Evolutionary conservation across 129 eudicot species (phyloP).

Genomic region (Chrysanthemum lavandulifolium): DNA sequence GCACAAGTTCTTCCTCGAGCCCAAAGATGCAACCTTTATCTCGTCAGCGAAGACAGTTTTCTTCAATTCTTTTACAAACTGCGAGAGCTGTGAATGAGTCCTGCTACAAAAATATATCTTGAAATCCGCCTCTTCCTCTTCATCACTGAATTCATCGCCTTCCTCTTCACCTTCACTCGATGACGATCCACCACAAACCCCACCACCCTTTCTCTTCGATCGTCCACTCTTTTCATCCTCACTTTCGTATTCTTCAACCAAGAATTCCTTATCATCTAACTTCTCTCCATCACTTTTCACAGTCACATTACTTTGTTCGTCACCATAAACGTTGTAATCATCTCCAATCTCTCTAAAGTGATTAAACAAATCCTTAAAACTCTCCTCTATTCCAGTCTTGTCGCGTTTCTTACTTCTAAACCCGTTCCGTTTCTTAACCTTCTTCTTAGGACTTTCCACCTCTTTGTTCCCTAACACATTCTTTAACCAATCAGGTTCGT

Average conservation of each 20-base stretch:
- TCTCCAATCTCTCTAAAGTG: constrained; percentile 32
- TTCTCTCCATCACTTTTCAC: constrained; percentile 34
- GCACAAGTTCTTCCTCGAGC: constrained; percentile 90
- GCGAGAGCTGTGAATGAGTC: constrained; percentile 94
- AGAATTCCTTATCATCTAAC: constrained; percentile 68
- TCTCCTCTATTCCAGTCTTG: constrained; percentile 42
- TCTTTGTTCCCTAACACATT: constrained; percentile 40
- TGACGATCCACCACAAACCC: constrained; percentile 44
- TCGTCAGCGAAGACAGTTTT: constrained; percentile 68
- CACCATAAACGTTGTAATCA: constrained; percentile 22
- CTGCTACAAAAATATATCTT: constrained; percentile 90
- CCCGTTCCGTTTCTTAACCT: constrained; percentile 39
- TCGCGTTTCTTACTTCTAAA: constrained; percentile 31
- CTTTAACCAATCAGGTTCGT: constrained; percentile 90
- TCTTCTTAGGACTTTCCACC: constrained; percentile 40
- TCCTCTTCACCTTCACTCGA: constrained; percentile 75
- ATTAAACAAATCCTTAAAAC: constrained; percentile 45
- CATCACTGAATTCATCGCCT: constrained; percentile 37
- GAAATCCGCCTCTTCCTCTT: constrained; percentile 50
- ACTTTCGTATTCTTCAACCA: constrained; percentile 80
- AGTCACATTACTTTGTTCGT: constrained; percentile 23
- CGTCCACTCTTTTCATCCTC: constrained; percentile 54
- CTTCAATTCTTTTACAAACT: constrained; percentile 83
- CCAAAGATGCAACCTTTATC: constrained; percentile 76
- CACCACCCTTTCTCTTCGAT: constrained; percentile 53